phyloP scores from a whole-genome alignment of 768 basidiomycete species.

The Plicaturopsis crispa region DNA sequence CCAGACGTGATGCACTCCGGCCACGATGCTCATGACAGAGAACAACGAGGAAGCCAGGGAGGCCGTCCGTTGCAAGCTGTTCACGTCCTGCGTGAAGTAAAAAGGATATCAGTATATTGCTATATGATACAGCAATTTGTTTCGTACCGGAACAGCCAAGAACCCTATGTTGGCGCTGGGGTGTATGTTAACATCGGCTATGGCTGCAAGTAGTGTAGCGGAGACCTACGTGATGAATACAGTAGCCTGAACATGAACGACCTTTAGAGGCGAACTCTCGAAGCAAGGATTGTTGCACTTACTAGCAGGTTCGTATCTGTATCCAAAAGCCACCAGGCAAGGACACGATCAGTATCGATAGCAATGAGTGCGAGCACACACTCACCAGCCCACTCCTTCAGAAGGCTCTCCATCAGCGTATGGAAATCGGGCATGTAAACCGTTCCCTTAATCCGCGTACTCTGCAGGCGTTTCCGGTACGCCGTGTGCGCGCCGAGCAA shows the following conservation, averaged over 20 bases:
- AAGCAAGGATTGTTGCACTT: background rate
- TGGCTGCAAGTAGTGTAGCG: background rate
- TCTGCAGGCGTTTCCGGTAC: constrained; percentile 14
- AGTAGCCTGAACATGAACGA: constrained; percentile 6
- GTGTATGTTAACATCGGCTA: background rate
- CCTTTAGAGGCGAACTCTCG: background rate
- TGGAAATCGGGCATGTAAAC: constrained; percentile 12
- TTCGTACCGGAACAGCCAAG: constrained; percentile 14
- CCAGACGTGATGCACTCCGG: constrained; percentile 14
- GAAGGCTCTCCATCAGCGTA: constrained; percentile 12
- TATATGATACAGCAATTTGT: background rate
- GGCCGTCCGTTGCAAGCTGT: constrained; percentile 9
- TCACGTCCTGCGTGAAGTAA: constrained; percentile 12
- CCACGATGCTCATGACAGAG: constrained; percentile 10
- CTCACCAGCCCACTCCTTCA: constrained; percentile 18
- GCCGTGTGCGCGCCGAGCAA: constrained; percentile 13
- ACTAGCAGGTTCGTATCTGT: constrained; percentile 14
- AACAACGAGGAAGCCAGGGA: constrained; percentile 11
- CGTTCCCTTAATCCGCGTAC: constrained; percentile 8
- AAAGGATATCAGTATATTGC: too few species aligned
- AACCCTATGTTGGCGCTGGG: constrained; percentile 15
- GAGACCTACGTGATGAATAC: constrained; percentile 11
- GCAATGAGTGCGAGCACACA: background rate
- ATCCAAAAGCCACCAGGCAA: too few species aligned
- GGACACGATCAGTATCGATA: too few species aligned